These are phyloP conservation scores for Roridomyces roridus DNA, from an alignment of 768 basidiomycete species.

Conservation along the genomic window DNA sequence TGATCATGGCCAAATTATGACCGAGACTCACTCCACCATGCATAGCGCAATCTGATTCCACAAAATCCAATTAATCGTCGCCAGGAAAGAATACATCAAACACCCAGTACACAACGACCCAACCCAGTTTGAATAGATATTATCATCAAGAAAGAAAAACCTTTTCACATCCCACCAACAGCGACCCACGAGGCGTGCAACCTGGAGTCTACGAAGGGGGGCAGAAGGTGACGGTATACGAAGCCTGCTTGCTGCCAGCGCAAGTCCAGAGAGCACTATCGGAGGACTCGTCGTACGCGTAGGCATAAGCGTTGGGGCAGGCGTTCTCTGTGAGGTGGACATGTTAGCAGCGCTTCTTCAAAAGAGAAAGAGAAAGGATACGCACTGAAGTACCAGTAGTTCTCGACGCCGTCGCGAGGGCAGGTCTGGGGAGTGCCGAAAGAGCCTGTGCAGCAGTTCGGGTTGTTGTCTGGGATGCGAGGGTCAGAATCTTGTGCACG, in stretches of 20 bases:
- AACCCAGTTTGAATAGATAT: too few species aligned
- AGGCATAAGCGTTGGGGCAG: slow-evolving; percentile 49
- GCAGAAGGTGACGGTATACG: slow-evolving; percentile 38
- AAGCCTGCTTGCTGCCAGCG: slow-evolving; percentile 33
- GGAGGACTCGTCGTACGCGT: slow-evolving; percentile 53
- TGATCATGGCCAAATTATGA: too few species aligned
- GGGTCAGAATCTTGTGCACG: background rate
- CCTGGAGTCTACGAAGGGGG: too few species aligned
- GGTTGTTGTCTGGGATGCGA: slow-evolving; percentile 2
- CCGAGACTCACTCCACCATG: too few species aligned
- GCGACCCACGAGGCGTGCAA: too few species aligned
- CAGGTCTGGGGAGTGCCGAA: slow-evolving; percentile 23
- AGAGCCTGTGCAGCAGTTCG: slow-evolving; percentile 21
- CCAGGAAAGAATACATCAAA: too few species aligned
- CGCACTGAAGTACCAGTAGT: slow-evolving; percentile 29
- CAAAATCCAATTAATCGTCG: too few species aligned
- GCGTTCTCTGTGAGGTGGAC: slow-evolving; percentile 25
- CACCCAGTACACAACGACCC: too few species aligned
- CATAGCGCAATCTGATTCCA: too few species aligned
- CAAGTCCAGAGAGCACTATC: slow-evolving; percentile 55
- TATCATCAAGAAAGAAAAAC: too few species aligned
- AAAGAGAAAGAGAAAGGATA: too few species aligned
- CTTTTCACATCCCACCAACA: too few species aligned
- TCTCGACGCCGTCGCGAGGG: slow-evolving; percentile 23
- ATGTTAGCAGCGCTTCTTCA: background rate